phyloP scores from a whole-genome alignment of 2,329 filamentous ascomycete genomes.

The Penicillium nordicum region DNA sequence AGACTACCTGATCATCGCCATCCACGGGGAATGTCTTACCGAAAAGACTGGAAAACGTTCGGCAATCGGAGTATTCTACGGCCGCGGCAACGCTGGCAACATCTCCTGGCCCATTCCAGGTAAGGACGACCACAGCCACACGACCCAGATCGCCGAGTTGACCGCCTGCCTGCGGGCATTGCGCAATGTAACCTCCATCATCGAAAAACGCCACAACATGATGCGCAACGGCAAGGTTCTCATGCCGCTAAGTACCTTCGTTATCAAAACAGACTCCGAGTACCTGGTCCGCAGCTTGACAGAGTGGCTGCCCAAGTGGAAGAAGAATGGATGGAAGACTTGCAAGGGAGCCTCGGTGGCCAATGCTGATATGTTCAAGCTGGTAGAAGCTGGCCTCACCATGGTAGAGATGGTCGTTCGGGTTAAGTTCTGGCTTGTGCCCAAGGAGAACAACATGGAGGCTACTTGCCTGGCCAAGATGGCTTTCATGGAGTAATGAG shows the following conservation, averaged over 20 bases:
- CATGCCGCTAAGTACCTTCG: constrained; percentile 12
- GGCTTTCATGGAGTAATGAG: background rate
- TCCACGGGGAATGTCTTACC: constrained; percentile 1
- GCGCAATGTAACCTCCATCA: background rate
- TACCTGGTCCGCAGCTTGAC: constrained; percentile 34
- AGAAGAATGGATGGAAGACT: constrained; percentile 27
- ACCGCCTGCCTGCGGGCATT: constrained; percentile 17
- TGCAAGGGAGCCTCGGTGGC: constrained; percentile 21
- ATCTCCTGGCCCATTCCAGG: constrained; percentile 1
- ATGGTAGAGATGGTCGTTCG: constrained; percentile 19
- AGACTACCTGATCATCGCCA: constrained; percentile 6
- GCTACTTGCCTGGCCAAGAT: background rate
- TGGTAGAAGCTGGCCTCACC: constrained; percentile 17
- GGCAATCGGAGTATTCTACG: constrained; percentile 15
- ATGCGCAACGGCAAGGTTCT: background rate
- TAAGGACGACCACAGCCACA: constrained; percentile 11
- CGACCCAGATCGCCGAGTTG: constrained; percentile 19
- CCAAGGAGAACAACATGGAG: constrained; percentile 19
- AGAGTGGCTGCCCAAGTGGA: constrained; percentile 33
- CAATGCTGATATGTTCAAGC: constrained; percentile 22
- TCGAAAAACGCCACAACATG: background rate
- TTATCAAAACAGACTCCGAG: constrained; percentile 35
- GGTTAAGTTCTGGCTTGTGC: constrained; percentile 29
- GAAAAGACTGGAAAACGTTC: background rate
- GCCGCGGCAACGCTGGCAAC: constrained; percentile 10